Base-by-base conservation (phyloP, 2,329 filamentous ascomycete species). In the Neofusicoccum kwambonambiense region DNA sequence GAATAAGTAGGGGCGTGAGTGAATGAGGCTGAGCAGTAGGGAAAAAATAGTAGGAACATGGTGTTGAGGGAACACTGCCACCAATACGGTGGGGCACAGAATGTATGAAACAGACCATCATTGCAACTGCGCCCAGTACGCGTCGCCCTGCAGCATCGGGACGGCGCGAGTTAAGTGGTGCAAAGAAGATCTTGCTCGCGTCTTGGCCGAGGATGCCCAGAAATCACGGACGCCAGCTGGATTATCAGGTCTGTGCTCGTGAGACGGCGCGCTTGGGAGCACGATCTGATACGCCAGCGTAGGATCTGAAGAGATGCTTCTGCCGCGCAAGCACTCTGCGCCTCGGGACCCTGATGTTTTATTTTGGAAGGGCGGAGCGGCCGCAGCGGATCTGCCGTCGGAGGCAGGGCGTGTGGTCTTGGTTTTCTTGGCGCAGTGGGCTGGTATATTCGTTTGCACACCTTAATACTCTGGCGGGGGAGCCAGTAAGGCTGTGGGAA, bases 371-470 rank as follows among this genome's bases (percentile, higher is more conserved):
- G 17, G 42, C 12, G 31, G 39, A 45, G 31, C 42, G 41, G 54
- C 15, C 12, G 19, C n/a, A 37, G 52, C 52, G 54, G 54, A 58
- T 51, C 22, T 51, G 47, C 27, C 11, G 47, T 17, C 27, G 47
- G 47, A 35, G 12, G 27, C 50, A 31, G n/a, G 50, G 50, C 50
- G 50, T 15, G 50, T 6, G 31, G 56, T 37, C 56, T 60, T 60
- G 56, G 56, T 58, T n/a, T 47, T 37, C 56, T 60, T 60, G 56
- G 56, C 56, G 42, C 42, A n/a, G 56, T 37, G 50, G 34, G 50
- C 12, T 17, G 31, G 15, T 34, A 17, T 58, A 19, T 44, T 19
- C 22, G 37, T 44, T 2, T 34, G 7, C 39, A 27, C 27, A 34
- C 6, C n/a, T 4, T 12, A 51, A 51, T 8, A 8, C 8, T 31